These are phyloP conservation scores for Quercus wislizeni DNA, from an alignment of 306 rosid species.

Conservation along the genomic window DNA sequence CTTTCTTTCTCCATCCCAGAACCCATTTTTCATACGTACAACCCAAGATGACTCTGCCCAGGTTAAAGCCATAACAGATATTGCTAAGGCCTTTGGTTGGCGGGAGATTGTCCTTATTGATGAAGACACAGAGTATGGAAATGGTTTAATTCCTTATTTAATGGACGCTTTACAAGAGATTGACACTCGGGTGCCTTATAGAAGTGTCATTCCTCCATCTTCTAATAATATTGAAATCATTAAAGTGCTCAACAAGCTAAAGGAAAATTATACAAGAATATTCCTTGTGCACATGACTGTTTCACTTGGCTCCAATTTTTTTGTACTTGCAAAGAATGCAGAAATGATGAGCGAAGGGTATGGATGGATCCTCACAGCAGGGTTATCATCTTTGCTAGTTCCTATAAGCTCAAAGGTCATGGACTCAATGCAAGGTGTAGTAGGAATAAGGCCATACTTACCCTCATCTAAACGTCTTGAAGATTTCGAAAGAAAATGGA, in stretches of 20 bases:
- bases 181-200: slow-evolving; percentile 1
- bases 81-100: slow-evolving; percentile 27
- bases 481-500: slow-evolving; percentile 14
- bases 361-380: slow-evolving; percentile 21
- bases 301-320: slow-evolving; percentile 10
- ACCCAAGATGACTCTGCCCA: not conserved
- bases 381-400: slow-evolving; percentile 13
- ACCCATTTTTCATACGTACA: slow-evolving; percentile 27
- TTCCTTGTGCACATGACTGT: slow-evolving; percentile 34
- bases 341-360: slow-evolving; percentile 27
- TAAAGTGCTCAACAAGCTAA: slow-evolving; percentile 14
- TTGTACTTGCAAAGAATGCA: slow-evolving; percentile 10
- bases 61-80: slow-evolving; percentile 18
- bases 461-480: not conserved
- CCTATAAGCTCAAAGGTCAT: not conserved
- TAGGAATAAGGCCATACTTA: slow-evolving; percentile 32
- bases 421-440: slow-evolving; percentile 39
- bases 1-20: slow-evolving; percentile 22
- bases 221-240: not conserved
- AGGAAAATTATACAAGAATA: not conserved
- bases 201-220: slow-evolving; percentile 22
- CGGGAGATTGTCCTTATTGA: slow-evolving; percentile 26
- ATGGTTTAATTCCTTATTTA: slow-evolving; percentile 28
- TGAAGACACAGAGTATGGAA: slow-evolving; percentile 36
- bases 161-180: slow-evolving; percentile 18